These are phyloP conservation scores for Phytophthora pinifolia DNA, from an alignment of 352 stramenopile genomes.

Conservation along the genomic window DNA sequence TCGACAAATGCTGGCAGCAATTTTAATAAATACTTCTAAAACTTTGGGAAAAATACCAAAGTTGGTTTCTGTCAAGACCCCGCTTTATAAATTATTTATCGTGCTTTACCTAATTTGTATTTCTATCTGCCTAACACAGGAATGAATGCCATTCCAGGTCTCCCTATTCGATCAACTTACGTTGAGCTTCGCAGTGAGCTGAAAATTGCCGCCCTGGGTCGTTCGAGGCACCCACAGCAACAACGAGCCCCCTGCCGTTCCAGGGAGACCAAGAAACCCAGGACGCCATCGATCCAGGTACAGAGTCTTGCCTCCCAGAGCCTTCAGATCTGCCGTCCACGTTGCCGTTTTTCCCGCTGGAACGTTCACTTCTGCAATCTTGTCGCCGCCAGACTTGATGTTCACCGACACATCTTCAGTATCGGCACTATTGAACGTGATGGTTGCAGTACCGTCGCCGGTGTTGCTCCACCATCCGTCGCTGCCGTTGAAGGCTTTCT, in stretches of 20 bases:
- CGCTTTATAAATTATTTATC: too few relatives aligned
- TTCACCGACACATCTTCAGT: constrained; percentile 33
- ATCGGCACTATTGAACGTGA: constrained; percentile 31
- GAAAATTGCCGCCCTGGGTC: constrained; percentile 13
- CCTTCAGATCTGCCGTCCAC: constrained; percentile 29
- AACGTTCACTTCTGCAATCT: constrained; percentile 27
- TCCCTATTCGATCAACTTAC: constrained; percentile 11
- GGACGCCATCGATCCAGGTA: constrained; percentile 40
- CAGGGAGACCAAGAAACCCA: constrained; percentile 30
- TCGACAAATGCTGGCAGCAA: too few relatives aligned
- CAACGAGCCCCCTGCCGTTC: constrained; percentile 29
- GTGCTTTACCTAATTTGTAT: too few relatives aligned
- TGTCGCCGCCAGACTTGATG: constrained; percentile 34
- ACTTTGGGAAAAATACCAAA: too few relatives aligned
- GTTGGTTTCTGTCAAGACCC: too few relatives aligned
- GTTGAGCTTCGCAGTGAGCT: constrained; percentile 22
- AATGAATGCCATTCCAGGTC: too few relatives aligned
- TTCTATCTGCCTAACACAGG: too few relatives aligned
- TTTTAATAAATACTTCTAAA: too few relatives aligned
- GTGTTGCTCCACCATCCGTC: constrained; percentile 23
- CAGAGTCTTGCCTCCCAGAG: constrained; percentile 33
- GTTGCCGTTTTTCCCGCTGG: constrained; percentile 20
- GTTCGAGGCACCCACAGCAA: constrained; percentile 32
- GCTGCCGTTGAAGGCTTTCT: constrained; percentile 38
- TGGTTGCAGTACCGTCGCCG: constrained; percentile 23